Base-by-base conservation (phyloP, 805 yeast genomes). In the Yarrowia yakushimensis region DNA sequence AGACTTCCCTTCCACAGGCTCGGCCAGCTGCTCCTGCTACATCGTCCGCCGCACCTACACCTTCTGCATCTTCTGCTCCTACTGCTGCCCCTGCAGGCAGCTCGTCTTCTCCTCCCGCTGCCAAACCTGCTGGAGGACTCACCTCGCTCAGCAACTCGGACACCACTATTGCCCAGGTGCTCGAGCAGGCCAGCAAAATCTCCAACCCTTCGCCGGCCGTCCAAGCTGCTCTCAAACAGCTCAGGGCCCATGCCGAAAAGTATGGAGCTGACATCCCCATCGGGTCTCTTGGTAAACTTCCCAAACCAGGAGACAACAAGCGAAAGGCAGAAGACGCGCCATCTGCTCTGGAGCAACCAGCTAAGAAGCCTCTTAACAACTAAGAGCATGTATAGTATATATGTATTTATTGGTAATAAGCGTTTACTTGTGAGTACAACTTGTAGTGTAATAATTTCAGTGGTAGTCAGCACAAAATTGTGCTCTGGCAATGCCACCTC, bases 121-220 rank as follows among this genome's bases (percentile, higher is more conserved):
- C 57, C 23, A 52, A 52, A 10, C 43, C 59, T 8, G 20, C 43
- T 7, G 59, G 33, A 18, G 59, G 59, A 1, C 59, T 52, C 33
- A 36, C 59, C 2, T 33, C 59, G 31, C 59, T 52, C 3, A 52
- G 59, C 43, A 52, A 52, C 59, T 52, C 61, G 28, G 45, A 41
- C 43, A 18, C 67, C 20, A 54, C 72, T 41, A 73, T 74, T 63
- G 68, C 73, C n/a, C 70, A 72, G 63, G 67, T 74, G 20, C 65
- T 74, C 18, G 74, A 70, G 7, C 70, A 72, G 66, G 77, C 77
- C 23, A 73, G 71, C 63, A 72, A 72, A 61, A 73, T 74, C 43
- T 68, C 68, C 25, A 74, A 73, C 62, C 77, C 77, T 15, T 65
- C 73, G 6, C 71, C 74, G 7, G 67, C 69, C 27, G 70, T 74